Conservation (phyloP, 495 filamentous ascomycete species). For the Trichoderma gamsii region DNA sequence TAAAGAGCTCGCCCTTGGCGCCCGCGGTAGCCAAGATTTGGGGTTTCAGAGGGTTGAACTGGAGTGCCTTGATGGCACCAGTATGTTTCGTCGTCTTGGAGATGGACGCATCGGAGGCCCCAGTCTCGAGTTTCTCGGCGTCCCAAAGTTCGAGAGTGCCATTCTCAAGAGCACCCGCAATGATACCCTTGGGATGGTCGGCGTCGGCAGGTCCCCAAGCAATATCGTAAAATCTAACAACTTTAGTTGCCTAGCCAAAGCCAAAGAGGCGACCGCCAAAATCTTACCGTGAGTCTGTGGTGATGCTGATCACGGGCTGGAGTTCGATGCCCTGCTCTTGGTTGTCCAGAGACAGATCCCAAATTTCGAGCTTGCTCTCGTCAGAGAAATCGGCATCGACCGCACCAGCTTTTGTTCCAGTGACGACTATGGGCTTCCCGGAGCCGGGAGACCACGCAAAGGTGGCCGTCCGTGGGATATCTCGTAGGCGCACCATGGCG, state of each 20-base stretch:
- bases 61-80: conserved; percentile 87
- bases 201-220: conserved; percentile 81
- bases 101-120: conserved; percentile 67
- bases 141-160: conserved; percentile 95
- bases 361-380: conserved; percentile 92
- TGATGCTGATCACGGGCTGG: conserved; percentile 74
- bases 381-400: conserved; percentile 97
- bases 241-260: conserved; percentile 13
- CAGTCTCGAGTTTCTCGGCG: conserved; percentile 73
- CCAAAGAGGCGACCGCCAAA: not conserved
- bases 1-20: conserved; percentile 91
- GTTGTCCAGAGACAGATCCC: conserved; percentile 81
- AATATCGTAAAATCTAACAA: conserved; percentile 85
- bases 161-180: conserved; percentile 93
- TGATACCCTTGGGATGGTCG: conserved; percentile 71
- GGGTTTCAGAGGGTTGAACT: conserved; percentile 93
- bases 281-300: conserved; percentile 79
- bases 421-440: conserved; percentile 73
- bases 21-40: conserved; percentile 90
- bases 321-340: conserved; percentile 70
- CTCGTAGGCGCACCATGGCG: conserved; percentile 84
- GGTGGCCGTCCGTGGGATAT: conserved; percentile 91
- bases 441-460: conserved; percentile 91
- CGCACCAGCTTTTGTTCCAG: conserved; percentile 91
- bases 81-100: conserved; percentile 88